Conservation (phyloP, 768 basidiomycete genomes). For the Leccinum incarnatum region DNA sequence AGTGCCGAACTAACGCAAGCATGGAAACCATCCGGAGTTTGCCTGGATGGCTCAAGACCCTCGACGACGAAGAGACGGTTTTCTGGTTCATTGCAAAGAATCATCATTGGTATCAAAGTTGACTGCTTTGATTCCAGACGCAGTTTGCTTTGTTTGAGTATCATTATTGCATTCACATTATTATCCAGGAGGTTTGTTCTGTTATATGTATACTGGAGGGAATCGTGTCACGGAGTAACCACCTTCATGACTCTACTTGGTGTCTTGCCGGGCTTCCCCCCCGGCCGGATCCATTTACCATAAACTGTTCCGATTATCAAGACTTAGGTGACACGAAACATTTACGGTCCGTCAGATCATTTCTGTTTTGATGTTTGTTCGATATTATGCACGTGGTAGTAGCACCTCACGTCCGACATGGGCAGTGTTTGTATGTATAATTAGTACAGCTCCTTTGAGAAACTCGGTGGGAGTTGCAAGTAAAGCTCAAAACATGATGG, state of each 20-base stretch:
- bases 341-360: neutral
- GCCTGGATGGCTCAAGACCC: constrained; percentile 32
- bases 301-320: no score
- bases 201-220: neutral
- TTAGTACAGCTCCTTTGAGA: neutral
- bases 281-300: no score
- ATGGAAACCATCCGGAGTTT: constrained; percentile 9
- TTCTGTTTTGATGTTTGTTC: neutral
- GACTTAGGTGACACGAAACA: no score
- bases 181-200: neutral
- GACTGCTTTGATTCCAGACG: neutral
- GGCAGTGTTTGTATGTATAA: neutral
- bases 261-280: no score
- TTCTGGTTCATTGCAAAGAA: constrained; percentile 58
- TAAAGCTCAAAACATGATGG: neutral
- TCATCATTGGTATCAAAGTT: constrained; percentile 68
- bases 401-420: neutral
- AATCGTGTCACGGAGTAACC: neutral
- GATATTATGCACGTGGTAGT: neutral
- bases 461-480: neutral
- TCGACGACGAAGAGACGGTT: constrained; percentile 49
- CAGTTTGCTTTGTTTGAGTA: constrained; percentile 5
- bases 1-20: constrained; percentile 15
- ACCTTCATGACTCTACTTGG: no score
- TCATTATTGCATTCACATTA: constrained; percentile 18